Base-by-base conservation (phyloP, 2,329 filamentous ascomycete genomes). In the Rhexocercosporidium sp. region DNA sequence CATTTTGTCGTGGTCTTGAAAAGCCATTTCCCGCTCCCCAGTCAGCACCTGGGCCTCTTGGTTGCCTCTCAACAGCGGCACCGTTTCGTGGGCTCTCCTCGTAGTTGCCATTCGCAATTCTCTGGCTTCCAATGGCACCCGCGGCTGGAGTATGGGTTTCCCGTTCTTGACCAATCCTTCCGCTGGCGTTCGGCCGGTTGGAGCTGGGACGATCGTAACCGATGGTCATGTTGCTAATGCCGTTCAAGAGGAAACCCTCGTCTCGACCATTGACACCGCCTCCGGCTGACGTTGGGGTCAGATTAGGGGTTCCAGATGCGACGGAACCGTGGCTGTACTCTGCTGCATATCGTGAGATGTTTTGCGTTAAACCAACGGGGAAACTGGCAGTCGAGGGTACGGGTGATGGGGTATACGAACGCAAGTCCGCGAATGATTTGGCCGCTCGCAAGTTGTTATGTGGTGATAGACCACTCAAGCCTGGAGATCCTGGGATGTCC, bases 341-440 rank as follows among this genome's bases (percentile, higher is more conserved):
- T 69, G 86, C 85, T 70, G 76, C 73, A 70, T 90, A 86, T 64
- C 88, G 85, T 54, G 86, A 82, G 64, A 89, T 86, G 72, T 89
- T 90, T 70, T 86, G 84, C 75, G 84, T 84, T 59, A 93, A 82
- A 68, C 85, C 87, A 70, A 88, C 88, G 64, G 93, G 90, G 77
- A 96, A 97, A 82, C 93, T 96, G 6, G 93, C 93, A 20, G 93
- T 93, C 14, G 96, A 97, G 8, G 91, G 90, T 3, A 92, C 95
- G 6, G 96, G 95, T 73, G 95, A 98, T 12, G 95, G 95, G 18
- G 94, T 97, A 81, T 96, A 97, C 1, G 94, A 97, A 71, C 95
- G 92, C 70, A 99, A 83, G 77, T 99, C 96, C 41, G 95, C 96
- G 78, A 97, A 97, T 60, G 95, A 98, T 83, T 98, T 98, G 69